Base-by-base conservation (phyloP, 2,329 filamentous ascomycete species). In the Hypoxylon sp. region DNA sequence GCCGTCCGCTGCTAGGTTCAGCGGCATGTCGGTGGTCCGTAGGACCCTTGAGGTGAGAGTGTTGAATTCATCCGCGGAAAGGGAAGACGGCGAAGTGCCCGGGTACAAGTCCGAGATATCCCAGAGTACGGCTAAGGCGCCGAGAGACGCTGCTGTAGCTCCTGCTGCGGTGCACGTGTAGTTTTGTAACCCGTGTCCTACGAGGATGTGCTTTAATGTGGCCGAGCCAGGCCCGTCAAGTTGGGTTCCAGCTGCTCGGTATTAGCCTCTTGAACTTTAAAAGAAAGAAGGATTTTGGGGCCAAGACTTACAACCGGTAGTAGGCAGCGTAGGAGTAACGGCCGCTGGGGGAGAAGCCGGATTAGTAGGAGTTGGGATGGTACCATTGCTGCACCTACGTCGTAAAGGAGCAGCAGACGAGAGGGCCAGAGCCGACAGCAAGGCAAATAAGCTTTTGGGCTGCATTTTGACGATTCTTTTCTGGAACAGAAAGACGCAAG, bases 151-250 rank as follows among this genome's bases (percentile, higher is more conserved):
- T 29, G 82, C 79, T 0, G 72, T 69, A 2, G 75, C 76, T 8
- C 78, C 75, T 14, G 73, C 68, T 11, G 72, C 60, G 29, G 72
- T 75, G 78, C 89, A 91, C 37, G 86, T 89, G 81, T 91, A 91
- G 83, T 91, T 91, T 74, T 91, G 89, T 72, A 89, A 85, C 61
- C 89, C 89, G 71, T 89, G 84, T 70, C 88, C 89, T 43, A 91
- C 78, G 60, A 82, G 83, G 67, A 91, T 85, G 79, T 84, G 79
- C 74, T 85, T 83, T 37, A 88, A 78, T 4, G 75, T 74, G 45
- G 80, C 71, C 66, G 74, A 74, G 8, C 77, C 65, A 2, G 82
- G 81, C 3, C 76, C 63, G n/a, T 81, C 75, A 27, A 88, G 83
- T 54, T 87, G 79, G 23, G 71, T 73, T 37, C 75, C 81, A 21